These are phyloP conservation scores for Acacia pycnantha DNA, from an alignment of 331 rosid genomes.

Conservation along the genomic window DNA sequence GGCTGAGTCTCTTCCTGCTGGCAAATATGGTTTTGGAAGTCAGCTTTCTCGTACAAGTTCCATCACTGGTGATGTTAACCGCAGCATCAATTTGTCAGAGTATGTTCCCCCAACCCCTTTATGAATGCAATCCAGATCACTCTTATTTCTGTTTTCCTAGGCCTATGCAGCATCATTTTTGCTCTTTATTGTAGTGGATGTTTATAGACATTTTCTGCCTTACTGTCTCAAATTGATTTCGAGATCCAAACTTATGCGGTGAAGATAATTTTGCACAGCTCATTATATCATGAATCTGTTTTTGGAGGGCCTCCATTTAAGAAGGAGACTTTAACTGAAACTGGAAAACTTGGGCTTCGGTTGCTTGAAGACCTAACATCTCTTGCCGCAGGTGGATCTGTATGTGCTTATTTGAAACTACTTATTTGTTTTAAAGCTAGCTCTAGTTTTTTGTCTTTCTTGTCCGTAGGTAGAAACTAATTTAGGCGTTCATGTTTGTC, in stretches of 20 bases:
- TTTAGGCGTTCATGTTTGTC: constrained; percentile 25
- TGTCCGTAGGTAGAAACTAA: constrained; percentile 14
- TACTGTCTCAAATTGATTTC: constrained; percentile 22
- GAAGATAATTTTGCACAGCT: constrained; percentile 49
- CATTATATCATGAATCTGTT: constrained; percentile 57
- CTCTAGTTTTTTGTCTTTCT: constrained; percentile 20
- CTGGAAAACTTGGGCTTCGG: constrained; percentile 89
- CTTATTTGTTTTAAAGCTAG: constrained; percentile 26
- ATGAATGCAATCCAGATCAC: constrained; percentile 18
- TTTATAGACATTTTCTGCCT: constrained; percentile 7
- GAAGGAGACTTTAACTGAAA: constrained; percentile 75
- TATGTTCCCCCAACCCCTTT: constrained; percentile 34
- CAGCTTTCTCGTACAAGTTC: constrained; percentile 75
- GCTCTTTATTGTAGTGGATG: neutral
- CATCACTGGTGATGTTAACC: constrained; percentile 77
- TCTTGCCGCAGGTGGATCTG: constrained; percentile 99
- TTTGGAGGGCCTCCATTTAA: constrained; percentile 52
- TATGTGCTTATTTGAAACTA: constrained; percentile 73
- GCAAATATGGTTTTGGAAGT: constrained; percentile 73
- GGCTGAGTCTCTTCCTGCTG: constrained; percentile 91
- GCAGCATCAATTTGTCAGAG: constrained; percentile 74
- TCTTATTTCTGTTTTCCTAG: constrained; percentile 29
- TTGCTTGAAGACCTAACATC: constrained; percentile 98
- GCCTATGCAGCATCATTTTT: neutral
- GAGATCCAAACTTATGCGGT: constrained; percentile 22